Base-by-base conservation (phyloP, 768 basidiomycete species). In the Phlegmacium glaucopus region DNA sequence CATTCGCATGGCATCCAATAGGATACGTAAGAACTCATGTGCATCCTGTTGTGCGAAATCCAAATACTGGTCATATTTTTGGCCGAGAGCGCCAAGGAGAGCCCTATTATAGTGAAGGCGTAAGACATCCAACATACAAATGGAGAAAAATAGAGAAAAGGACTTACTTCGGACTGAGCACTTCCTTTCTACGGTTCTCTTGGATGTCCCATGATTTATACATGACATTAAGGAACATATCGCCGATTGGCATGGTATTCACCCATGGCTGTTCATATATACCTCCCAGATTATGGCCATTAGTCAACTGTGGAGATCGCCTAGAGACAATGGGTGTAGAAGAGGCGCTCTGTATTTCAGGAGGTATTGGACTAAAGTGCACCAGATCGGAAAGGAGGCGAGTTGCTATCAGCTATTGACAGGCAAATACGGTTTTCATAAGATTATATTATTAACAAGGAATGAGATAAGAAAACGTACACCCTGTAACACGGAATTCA, bases 1-100 rank as follows among this genome's bases (percentile, higher is more conserved):
- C 91, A 94, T 94, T 44, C 90, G 80, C 77, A 94, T 88, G 15
- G 85, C 87, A 62, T 96, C 94, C 32, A 96, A 72, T 49, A 97
- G 72, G 53, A 94, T 93, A 28, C 90, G 77, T 18, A 97, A 68
- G 52, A 95, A 86, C 69, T 98, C 94, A 63, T 96, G 94, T 17
- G 94, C 91, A 60, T 98, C 94, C 64, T 96, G 94, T 64, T 98
- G 94, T 7, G 88, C 83, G 63, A 94, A 94, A 60, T 94, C 94
- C 38, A 90, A 80, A 58, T 96, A 98, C 59, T 98, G 94, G 54
- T 93, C 91, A 61, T 94, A 89, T 67, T 95, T 96, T 55, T 74
- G 72, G 3, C 92, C 88, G 12, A 96, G 70, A 9, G 79, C 75
- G 25, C 72, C 62, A 13, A 95, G 67, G 34, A 95, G 59, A 6